These are phyloP conservation scores for Ogataea philodendri DNA, from an alignment of 805 yeast genomes.

Conservation along the genomic window DNA sequence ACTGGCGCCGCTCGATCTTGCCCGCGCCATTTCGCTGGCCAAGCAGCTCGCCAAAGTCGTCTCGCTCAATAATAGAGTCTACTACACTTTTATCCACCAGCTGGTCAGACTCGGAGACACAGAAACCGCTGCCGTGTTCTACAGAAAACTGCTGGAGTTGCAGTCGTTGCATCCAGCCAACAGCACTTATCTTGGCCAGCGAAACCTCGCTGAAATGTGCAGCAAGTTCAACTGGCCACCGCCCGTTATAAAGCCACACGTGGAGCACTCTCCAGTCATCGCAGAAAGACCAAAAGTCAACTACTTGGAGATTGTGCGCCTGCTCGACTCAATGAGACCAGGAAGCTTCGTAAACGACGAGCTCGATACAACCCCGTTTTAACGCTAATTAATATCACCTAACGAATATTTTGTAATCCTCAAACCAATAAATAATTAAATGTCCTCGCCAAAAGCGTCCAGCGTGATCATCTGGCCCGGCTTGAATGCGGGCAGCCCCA, in stretches of 20 bases:
- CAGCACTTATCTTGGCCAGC: constrained; percentile 1
- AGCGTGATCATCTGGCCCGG: constrained; percentile 90
- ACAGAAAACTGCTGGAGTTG: constrained; percentile 11
- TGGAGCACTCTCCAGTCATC: too few species aligned
- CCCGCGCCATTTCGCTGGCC: constrained; percentile 12
- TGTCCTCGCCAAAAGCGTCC: constrained; percentile 74
- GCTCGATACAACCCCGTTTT: too few species aligned
- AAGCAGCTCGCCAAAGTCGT: constrained; percentile 4
- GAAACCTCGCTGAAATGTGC: constrained; percentile 16
- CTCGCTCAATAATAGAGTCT: constrained; percentile 12
- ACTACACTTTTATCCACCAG: constrained; percentile 18
- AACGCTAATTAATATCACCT: too few species aligned
- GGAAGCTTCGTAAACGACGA: too few species aligned
- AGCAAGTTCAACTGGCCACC: constrained; percentile 20
- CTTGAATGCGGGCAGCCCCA: constrained; percentile 96
- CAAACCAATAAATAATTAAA: constrained; percentile 35
- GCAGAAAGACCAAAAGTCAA: constrained; percentile 1
- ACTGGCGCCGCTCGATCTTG: constrained; percentile 16
- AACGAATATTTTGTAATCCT: too few species aligned
- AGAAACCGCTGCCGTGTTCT: constrained; percentile 20
- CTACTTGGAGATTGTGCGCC: constrained; percentile 5
- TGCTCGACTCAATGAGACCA: constrained; percentile 11
- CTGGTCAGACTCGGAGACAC: constrained; percentile 20
- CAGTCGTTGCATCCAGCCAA: constrained; percentile 1
- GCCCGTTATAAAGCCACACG: too few species aligned